Conservation (phyloP, 495 filamentous ascomycete genomes). For the Penicillium taxi region DNA sequence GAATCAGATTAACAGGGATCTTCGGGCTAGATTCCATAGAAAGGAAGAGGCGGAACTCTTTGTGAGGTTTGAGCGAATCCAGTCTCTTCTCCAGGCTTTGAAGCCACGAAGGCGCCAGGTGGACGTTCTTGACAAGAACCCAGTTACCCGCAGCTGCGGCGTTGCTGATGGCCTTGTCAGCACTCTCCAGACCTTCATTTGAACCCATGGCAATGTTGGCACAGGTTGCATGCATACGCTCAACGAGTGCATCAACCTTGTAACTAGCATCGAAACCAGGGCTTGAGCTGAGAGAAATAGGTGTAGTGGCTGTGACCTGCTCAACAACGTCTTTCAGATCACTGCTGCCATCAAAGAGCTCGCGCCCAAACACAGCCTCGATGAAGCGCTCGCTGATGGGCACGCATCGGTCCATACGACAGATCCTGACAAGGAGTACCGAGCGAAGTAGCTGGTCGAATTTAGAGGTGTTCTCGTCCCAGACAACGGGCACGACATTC, state of each 20-base stretch:
- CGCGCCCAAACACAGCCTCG: conserved; percentile 77
- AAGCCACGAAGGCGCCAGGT: conserved; percentile 90
- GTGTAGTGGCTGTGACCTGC: conserved; percentile 75
- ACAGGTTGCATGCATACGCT: conserved; percentile 70
- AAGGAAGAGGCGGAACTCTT: conserved; percentile 89
- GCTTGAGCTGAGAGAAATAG: conserved; percentile 85
- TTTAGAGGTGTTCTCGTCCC: conserved; percentile 54
- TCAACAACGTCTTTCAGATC: conserved; percentile 79
- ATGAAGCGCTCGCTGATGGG: conserved; percentile 86
- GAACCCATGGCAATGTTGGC: conserved; percentile 99
- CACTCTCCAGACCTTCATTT: conserved; percentile 81
- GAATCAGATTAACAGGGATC: conserved; percentile 92
- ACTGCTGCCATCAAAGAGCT: conserved; percentile 69
- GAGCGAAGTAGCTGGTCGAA: conserved; percentile 75
- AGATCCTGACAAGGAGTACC: conserved; percentile 83
- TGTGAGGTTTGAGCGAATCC: conserved; percentile 88
- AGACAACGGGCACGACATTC: conserved; percentile 69
- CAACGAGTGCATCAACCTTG: conserved; percentile 93
- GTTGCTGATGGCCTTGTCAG: conserved; percentile 90
- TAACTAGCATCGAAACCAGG: conserved; percentile 98
- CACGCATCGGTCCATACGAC: conserved; percentile 91
- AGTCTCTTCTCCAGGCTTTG: conserved; percentile 95
- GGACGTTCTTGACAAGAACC: conserved; percentile 99
- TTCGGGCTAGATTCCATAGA: conserved; percentile 97
- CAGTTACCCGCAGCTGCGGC: conserved; percentile 88